Evolutionary conservation across 169 alveolate genomes (phyloP), one percentile per base, ranked within the genome.

Genomic region (Cryptosporidium baileyi): DNA sequence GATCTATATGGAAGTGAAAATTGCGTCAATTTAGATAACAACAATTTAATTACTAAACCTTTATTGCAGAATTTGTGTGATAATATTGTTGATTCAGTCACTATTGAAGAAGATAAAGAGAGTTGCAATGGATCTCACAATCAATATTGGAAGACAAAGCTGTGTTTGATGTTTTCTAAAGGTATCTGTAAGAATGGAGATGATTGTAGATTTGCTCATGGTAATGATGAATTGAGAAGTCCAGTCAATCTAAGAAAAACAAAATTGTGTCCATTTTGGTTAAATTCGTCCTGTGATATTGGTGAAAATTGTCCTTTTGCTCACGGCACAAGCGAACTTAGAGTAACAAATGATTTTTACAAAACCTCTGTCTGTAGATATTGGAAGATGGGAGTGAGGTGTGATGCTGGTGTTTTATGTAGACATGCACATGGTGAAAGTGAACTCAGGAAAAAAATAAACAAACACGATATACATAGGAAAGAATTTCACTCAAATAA

Each of bases 351-450:
- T 13, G 93, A 89, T 47, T 88, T 88, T 36, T 90, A 81, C 67
- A 90, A 88, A 60, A 90, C 93, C 15, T 82, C 93, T 9, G 88
- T 90, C 1, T 90, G 93, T 89, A 88, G 89, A 59, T 90, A 88
- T 40, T 90, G 92, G 91, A 88, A 79, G 81, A 88, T 80, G 82
- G 93, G 93, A 13, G 63, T 81, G 13, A 74, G 40, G 26, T 90
- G 93, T 51, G 80, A 81, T 67, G 89, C 90, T 26, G 93, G 93
- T 34, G 65, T 63, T 22, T 44, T 61, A 26, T 90, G 93, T 67
- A 82, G 93, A 28, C 93, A 90, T 80, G 93, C 93, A 0, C 93
- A 90, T 36, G 93, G 93, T 11, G 93, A 67, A 26, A 63, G 60
- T 2, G 89, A 81, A 51, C 65, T 81, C 11, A 65, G 89, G 17